Evolutionary conservation across 73 alveolate species (phyloP), one percentile per base, ranked within the genome.

Genomic region (Tetrahymena malaccensis): DNA sequence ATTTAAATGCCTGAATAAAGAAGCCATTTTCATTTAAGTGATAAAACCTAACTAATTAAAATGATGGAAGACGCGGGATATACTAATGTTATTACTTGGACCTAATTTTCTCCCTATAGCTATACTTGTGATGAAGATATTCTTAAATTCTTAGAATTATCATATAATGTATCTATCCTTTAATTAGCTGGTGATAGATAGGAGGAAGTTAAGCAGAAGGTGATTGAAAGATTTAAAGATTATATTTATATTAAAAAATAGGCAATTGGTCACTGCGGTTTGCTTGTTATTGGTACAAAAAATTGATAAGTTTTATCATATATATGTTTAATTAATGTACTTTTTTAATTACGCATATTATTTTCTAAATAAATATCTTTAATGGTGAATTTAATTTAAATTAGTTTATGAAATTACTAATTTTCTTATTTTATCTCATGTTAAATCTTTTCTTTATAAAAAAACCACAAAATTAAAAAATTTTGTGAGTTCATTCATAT

Each of bases 21-120:
- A 70, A 70, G 95, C 19, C 22, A 43, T 55, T 94, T 94, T 38
- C 94, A 94, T 58, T 55, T 94, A 15, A 83, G 70, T 44, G 94
- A 94, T 21, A 93, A 25, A 35, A n/a, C 13, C 84, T 70, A 55
- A 31, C 35, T 94, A 16, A 94, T 58, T 10, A 44, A 40, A 22
- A 35, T 94, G 89, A n/a, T 58, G 33, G 89, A 94, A 56, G 94
- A 40, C 8, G 95, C 96, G 8, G 96, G 96, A 57, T 94, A 70
- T 58, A 58, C 43, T 58, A 56, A 37, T 27, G 96, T 94, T 0
- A 57, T 57, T 57, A n/a, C 38, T 21, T 57, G 85, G 85, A 57
- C 17, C n/a, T 57, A 57, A 21, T 4, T 57, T 13, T 16, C 85
- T n/a, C 85, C 85, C 1, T 57, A 16, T 33, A 9, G n/a, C 12